Conservation (phyloP, 2,329 filamentous ascomycete genomes). For the Metarhizium guizhouense region DNA sequence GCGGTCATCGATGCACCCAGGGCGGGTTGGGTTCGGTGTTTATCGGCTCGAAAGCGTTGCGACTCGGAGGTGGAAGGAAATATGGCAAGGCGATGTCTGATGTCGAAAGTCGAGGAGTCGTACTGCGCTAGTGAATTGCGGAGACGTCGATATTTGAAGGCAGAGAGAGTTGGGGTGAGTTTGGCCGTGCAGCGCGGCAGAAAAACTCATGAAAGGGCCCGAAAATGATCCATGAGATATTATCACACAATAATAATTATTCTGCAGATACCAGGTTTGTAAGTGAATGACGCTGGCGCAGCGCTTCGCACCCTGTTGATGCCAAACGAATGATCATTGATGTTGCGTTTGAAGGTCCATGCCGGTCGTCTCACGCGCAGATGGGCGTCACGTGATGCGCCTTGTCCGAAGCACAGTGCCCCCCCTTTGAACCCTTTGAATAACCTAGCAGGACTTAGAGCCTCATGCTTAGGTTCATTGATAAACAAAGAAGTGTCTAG, state of each 20-base stretch:
- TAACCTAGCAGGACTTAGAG: too few species aligned
- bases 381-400: background rate
- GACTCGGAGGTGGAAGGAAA: background rate
- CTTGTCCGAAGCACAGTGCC: background rate
- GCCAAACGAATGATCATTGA: conserved; percentile 3
- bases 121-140: conserved; percentile 13
- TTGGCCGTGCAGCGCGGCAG: conserved; percentile 6
- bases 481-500: too few species aligned
- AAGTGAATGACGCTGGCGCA: conserved; percentile 4
- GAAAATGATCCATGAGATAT: background rate
- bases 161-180: background rate
- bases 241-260: background rate
- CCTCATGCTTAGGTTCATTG: too few species aligned
- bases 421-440: too few species aligned
- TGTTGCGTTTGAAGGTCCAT: conserved; percentile 1
- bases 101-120: conserved; percentile 7
- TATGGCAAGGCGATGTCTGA: conserved; percentile 2
- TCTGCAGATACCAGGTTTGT: background rate
- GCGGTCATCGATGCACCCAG: conserved; percentile 12
- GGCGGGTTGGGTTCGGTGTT: conserved; percentile 2
- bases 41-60: background rate
- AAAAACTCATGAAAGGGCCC: background rate
- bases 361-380: background rate
- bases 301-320: conserved; percentile 5
- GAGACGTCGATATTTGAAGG: conserved; percentile 8